phyloP scores from a whole-genome alignment of 2,329 filamentous ascomycete species.

The Phialophora verrucosa region DNA sequence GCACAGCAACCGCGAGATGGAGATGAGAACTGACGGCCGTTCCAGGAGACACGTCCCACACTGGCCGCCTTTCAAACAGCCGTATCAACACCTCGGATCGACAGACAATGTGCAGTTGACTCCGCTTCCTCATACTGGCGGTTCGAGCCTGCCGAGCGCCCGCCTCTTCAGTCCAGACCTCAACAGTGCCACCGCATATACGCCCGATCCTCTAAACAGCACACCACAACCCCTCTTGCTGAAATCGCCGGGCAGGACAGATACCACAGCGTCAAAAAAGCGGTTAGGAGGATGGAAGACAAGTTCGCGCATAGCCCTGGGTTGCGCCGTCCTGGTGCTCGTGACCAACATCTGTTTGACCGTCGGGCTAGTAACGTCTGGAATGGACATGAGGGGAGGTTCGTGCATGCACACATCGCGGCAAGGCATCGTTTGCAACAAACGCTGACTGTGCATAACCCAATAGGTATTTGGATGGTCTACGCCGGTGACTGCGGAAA shows the following conservation, averaged over 20 bases:
- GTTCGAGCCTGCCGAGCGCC: conserved; percentile 28
- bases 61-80: conserved; percentile 36
- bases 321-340: conserved; percentile 31
- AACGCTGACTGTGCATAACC: background rate
- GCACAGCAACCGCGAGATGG: background rate
- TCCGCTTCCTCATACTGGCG: conserved; percentile 29
- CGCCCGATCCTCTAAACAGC: conserved; percentile 28
- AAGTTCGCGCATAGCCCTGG: conserved; percentile 35
- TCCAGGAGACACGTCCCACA: conserved; percentile 32
- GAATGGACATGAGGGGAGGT: conserved; percentile 29
- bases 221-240: conserved; percentile 27
- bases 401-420: conserved; percentile 5
- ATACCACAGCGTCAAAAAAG: conserved; percentile 13
- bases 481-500: conserved; percentile 31
- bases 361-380: conserved; percentile 27
- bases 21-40: conserved; percentile 12
- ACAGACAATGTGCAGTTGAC: conserved; percentile 34
- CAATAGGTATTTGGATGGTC: conserved; percentile 28
- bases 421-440: background rate
- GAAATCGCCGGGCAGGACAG: conserved; percentile 20
- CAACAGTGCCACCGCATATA: conserved; percentile 33
- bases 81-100: conserved; percentile 36
- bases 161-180: conserved; percentile 34
- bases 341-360: conserved; percentile 35
- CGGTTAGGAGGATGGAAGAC: conserved; percentile 35